A percentile compares a stretch with the other conserved stretches of the same genome.
These are phyloP conservation scores for Leucaena leucocephala DNA, from an alignment of 306 rosid species.

Conservation along the genomic window DNA sequence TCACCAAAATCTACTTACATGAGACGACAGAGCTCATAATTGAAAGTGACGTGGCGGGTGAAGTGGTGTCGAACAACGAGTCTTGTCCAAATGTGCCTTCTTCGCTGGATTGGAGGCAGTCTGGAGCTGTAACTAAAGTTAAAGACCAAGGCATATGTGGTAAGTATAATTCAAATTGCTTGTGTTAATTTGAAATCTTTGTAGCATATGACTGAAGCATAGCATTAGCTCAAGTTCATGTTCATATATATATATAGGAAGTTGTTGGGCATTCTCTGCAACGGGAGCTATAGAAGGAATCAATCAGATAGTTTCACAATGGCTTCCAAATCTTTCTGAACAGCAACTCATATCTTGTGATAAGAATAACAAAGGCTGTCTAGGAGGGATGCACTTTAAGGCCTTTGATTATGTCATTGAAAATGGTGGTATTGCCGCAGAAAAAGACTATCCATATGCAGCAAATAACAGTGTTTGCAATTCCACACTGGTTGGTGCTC, in stretches of 20 bases:
- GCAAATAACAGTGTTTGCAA: neutral
- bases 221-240: neutral
- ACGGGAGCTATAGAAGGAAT: no score
- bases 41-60: neutral
- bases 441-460: neutral
- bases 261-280: neutral
- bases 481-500: neutral
- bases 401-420: neutral
- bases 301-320: neutral
- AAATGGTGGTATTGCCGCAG: neutral
- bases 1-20: neutral
- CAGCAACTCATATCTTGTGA: neutral
- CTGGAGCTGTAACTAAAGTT: constrained; percentile 1
- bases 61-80: neutral
- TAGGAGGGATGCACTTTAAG: neutral
- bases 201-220: neutral
- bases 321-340: neutral
- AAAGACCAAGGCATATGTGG: neutral
- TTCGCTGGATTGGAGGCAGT: constrained; percentile 3
- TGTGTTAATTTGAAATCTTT: neutral
- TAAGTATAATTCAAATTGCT: neutral
- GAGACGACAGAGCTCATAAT: neutral
- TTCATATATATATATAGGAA: neutral
- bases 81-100: neutral
- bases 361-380: neutral